Evolutionary conservation across 2,329 filamentous ascomycete species (phyloP).

Genomic region (Colletotrichum melonis): DNA sequence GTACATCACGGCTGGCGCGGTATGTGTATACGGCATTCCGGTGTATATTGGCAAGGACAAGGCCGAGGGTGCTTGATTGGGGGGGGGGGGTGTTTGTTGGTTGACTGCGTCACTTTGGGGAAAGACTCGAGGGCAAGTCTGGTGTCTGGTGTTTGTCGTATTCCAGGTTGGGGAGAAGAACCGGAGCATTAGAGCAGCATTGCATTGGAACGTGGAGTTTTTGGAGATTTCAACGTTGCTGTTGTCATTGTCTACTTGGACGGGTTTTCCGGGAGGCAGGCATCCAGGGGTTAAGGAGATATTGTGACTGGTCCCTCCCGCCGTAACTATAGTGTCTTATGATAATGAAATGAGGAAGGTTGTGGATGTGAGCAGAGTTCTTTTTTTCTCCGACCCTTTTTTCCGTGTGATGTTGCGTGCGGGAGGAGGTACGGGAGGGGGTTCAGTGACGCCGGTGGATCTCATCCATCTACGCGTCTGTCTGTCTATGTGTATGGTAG

Average conservation of each 20-base stretch:
- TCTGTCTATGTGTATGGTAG: no score
- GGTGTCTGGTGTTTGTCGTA: not conserved
- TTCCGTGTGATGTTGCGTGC: no score
- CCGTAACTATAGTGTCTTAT: not conserved
- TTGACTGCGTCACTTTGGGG: conserved; percentile 6
- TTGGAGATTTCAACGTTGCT: not conserved
- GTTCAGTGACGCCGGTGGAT: no score
- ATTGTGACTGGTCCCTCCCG: not conserved
- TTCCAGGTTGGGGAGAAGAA: not conserved
- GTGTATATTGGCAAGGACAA: conserved; percentile 73
- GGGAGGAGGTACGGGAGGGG: no score
- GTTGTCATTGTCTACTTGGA: not conserved
- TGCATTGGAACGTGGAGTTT: conserved; percentile 1
- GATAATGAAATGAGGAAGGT: not conserved
- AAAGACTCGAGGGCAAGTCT: conserved; percentile 8
- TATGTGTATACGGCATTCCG: conserved; percentile 94
- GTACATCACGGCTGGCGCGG: conserved; percentile 93
- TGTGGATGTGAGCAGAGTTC: not conserved
- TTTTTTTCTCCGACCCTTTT: no score
- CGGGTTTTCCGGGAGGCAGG: not conserved
- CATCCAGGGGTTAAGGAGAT: not conserved
- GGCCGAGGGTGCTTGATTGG: not conserved
- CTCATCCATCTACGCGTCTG: no score
- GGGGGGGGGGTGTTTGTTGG: not conserved
- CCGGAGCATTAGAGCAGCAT: not conserved